These are phyloP conservation scores for Aspergillus diversus DNA, from an alignment of 495 filamentous ascomycete species.

Conservation along the genomic window DNA sequence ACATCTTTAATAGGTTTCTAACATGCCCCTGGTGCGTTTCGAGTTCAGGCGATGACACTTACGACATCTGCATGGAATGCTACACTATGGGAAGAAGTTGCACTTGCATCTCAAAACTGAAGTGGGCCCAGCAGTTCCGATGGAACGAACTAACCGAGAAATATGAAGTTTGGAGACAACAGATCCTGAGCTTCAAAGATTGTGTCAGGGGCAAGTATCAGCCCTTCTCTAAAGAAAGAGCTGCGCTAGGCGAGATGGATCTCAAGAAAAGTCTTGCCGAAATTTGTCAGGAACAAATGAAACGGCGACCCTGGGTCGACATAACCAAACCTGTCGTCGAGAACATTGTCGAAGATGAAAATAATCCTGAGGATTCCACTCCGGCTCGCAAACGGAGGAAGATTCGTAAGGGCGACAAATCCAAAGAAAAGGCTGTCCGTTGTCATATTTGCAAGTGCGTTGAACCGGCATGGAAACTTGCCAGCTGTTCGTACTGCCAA, in stretches of 20 bases:
- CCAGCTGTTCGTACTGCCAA: constrained; percentile 73
- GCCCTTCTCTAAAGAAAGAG: constrained; percentile 65
- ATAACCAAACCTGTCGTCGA: constrained; percentile 46
- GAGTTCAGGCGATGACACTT: constrained; percentile 69
- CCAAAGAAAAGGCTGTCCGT: constrained; percentile 40
- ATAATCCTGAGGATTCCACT: constrained; percentile 33
- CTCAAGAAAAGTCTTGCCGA: constrained; percentile 83
- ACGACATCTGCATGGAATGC: constrained; percentile 97
- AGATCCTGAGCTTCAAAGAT: constrained; percentile 70
- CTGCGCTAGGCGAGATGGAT: constrained; percentile 67
- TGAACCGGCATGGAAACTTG: constrained; percentile 80
- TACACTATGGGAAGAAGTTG: constrained; percentile 94
- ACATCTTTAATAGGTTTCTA: constrained; percentile 96
- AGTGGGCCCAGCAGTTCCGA: constrained; percentile 90
- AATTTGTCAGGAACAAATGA: constrained; percentile 86
- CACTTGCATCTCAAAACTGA: constrained; percentile 77
- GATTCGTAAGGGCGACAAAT: constrained; percentile 37
- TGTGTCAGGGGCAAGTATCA: constrained; percentile 61
- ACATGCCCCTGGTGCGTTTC: constrained; percentile 80
- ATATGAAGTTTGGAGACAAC: constrained; percentile 79
- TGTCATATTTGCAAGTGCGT: constrained; percentile 83
- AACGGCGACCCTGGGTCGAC: constrained; percentile 67
- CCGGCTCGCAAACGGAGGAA: constrained; percentile 55
- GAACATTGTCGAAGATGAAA: constrained; percentile 18
- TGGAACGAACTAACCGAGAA: constrained; percentile 78